These are phyloP conservation scores for Galeopsis tetrahit DNA, from an alignment of 257 asterid genomes.

Conservation along the genomic window DNA sequence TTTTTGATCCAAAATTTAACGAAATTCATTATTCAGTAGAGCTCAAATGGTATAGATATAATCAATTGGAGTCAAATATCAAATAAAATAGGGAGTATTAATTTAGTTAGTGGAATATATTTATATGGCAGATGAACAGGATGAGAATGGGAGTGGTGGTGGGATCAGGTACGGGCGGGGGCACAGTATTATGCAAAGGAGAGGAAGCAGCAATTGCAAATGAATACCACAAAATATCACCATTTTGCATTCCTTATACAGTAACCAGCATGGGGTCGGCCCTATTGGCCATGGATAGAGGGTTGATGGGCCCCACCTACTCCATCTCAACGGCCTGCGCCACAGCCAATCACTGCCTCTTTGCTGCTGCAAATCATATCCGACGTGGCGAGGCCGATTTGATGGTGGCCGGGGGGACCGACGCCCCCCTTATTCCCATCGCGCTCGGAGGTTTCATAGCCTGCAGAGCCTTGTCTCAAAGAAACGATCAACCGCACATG, in stretches of 20 bases:
- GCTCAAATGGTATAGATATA: too few relatives aligned
- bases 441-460: not conserved
- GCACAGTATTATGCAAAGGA: not conserved
- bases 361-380: constrained; percentile 5
- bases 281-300: not conserved
- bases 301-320: constrained; percentile 6
- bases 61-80: too few relatives aligned
- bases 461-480: constrained; percentile 1
- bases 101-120: too few relatives aligned
- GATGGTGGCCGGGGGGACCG: constrained; percentile 11
- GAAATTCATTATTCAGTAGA: too few relatives aligned
- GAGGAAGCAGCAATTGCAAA: not conserved
- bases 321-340: constrained; percentile 5
- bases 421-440: not conserved
- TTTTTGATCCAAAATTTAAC: too few relatives aligned
- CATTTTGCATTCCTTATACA: not conserved
- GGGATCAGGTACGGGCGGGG: not conserved
- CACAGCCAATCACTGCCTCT: constrained; percentile 11
- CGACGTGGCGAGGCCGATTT: not conserved
- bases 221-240: not conserved
- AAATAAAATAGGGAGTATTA: too few relatives aligned
- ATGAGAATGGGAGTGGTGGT: constrained; percentile 12
- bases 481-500: not conserved
- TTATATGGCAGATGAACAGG: constrained; percentile 13
- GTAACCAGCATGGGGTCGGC: not conserved